These are phyloP conservation scores for Gastrodia elata DNA, from an alignment of 106 monocot species.

Conservation along the genomic window DNA sequence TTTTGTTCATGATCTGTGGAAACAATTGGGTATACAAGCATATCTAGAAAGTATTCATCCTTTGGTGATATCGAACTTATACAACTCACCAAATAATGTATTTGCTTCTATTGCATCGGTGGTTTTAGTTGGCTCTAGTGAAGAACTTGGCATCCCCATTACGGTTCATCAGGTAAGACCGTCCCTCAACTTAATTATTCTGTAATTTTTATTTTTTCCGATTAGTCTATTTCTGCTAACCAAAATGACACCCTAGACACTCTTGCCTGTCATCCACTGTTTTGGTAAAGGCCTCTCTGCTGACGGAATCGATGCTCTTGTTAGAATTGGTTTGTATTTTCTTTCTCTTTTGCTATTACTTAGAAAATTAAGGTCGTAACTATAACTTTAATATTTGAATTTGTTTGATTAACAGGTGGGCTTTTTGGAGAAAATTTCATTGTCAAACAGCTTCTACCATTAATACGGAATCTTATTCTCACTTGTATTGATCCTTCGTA, in stretches of 20 bases:
- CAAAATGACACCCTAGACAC: constrained; percentile 45
- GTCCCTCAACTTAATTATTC: neutral
- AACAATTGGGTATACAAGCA: constrained; percentile 64
- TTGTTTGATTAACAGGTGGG: constrained; percentile 39
- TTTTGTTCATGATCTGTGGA: constrained; percentile 84
- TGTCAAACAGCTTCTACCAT: constrained; percentile 65
- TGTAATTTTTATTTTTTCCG: neutral
- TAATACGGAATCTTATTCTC: constrained; percentile 57
- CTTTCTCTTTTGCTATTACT: constrained; percentile 5
- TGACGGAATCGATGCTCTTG: constrained; percentile 84
- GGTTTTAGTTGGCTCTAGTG: constrained; percentile 74
- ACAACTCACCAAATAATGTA: constrained; percentile 52
- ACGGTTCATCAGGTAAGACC: constrained; percentile 78
- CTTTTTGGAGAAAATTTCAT: constrained; percentile 76
- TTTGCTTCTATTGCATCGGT: constrained; percentile 73
- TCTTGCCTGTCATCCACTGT: constrained; percentile 70
- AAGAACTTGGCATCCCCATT: constrained; percentile 89
- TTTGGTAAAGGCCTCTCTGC: constrained; percentile 80
- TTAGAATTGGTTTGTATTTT: constrained; percentile 80
- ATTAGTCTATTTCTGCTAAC: neutral
- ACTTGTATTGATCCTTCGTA: constrained; percentile 52
- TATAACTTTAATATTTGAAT: neutral
- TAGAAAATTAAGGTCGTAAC: neutral
- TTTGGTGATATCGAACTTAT: constrained; percentile 61
- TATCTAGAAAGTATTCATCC: constrained; percentile 87